Conservation (phyloP, 2,329 filamentous ascomycete species). For the Hymenoscyphus fructigenus region DNA sequence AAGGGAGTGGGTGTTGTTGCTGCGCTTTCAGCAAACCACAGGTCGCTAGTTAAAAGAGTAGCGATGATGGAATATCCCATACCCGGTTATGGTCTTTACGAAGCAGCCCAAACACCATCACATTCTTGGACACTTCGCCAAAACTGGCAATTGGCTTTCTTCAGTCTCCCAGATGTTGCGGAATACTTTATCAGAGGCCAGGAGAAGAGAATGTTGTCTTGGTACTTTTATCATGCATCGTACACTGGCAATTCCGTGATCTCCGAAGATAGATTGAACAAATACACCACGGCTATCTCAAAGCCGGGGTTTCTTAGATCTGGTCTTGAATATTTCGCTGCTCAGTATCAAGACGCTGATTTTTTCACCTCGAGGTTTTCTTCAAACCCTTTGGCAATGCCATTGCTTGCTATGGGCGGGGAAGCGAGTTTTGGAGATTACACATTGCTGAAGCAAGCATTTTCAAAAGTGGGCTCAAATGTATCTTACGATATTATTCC, state of each 20-base stretch:
- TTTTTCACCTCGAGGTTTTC: not conserved
- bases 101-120: conserved; percentile 33
- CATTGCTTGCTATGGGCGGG: not conserved
- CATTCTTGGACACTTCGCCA: conserved; percentile 43
- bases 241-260: conserved; percentile 39
- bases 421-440: not conserved
- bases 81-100: conserved; percentile 43
- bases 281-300: not conserved
- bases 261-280: not conserved
- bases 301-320: not conserved
- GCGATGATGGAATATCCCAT: conserved; percentile 43
- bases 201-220: conserved; percentile 44
- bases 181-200: conserved; percentile 45
- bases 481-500: not conserved
- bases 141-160: conserved; percentile 46
- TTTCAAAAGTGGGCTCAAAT: not conserved
- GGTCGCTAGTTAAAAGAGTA: conserved; percentile 38
- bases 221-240: conserved; percentile 48
- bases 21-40: conserved; percentile 42
- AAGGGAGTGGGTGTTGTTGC: conserved; percentile 45
- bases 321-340: not conserved
- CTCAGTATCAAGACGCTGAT: not conserved
- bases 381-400: not conserved
- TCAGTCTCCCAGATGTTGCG: conserved; percentile 47
- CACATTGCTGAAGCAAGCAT: not conserved